These are phyloP conservation scores for Neonothopanus nambi DNA, from an alignment of 1,284 basidiomycete genomes.

Conservation along the genomic window DNA sequence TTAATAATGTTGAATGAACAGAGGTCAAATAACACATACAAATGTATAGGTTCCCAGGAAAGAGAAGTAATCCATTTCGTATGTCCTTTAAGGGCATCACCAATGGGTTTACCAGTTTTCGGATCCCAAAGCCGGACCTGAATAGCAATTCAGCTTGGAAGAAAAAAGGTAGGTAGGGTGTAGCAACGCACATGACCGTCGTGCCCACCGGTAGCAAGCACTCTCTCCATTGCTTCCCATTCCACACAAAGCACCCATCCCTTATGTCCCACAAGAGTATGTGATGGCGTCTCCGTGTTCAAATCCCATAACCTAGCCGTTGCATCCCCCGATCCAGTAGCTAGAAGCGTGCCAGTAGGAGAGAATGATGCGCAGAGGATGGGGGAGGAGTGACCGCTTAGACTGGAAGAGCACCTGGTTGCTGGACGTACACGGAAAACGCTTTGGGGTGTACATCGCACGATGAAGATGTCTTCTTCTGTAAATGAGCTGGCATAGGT, in stretches of 20 bases:
- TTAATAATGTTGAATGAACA: constrained; percentile 10
- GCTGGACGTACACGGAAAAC: constrained; percentile 95
- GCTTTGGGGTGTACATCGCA: constrained; percentile 92
- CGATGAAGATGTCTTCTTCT: constrained; percentile 83
- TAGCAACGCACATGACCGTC: constrained; percentile 75
- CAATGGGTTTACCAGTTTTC: constrained; percentile 81
- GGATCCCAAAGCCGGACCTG: constrained; percentile 89
- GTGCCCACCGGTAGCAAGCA: constrained; percentile 89
- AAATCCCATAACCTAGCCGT: constrained; percentile 95
- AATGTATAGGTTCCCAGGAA: constrained; percentile 94
- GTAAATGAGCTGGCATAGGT: constrained; percentile 62
- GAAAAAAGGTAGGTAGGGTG: constrained; percentile 2
- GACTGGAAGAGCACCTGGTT: constrained; percentile 89
- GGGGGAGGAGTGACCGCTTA: constrained; percentile 91
- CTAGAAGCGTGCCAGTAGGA: constrained; percentile 87
- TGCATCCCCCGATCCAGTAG: constrained; percentile 95
- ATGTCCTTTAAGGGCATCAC: constrained; percentile 88
- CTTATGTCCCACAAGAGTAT: constrained; percentile 85
- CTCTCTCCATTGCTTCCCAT: constrained; percentile 92
- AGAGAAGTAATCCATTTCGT: constrained; percentile 98
- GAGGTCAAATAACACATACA: constrained; percentile 43
- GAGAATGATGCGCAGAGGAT: constrained; percentile 96
- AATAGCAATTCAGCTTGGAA: constrained; percentile 1
- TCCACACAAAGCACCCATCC: constrained; percentile 98
- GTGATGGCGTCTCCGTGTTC: constrained; percentile 89